Conservation (phyloP, 2,329 filamentous ascomycete genomes). For the Purpureocillium lavendulum region DNA sequence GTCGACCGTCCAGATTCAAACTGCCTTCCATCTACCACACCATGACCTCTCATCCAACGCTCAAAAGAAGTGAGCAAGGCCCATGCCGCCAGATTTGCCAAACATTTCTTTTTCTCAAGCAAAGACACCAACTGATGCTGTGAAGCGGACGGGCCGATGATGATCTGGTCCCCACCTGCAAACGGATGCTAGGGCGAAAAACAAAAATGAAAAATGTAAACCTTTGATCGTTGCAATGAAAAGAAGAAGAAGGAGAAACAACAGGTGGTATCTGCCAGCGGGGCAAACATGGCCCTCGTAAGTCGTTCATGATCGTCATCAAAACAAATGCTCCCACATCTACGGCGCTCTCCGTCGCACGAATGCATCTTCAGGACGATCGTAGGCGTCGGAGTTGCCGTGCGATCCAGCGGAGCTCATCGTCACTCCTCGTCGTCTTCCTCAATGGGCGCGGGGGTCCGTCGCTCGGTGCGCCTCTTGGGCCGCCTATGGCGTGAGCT, state of each 20-base stretch:
- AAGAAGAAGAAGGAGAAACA: constrained; percentile 7
- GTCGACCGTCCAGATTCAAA: too few relatives aligned
- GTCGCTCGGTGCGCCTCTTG: constrained; percentile 59
- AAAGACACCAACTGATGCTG: too few relatives aligned
- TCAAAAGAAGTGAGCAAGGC: too few relatives aligned
- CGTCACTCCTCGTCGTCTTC: constrained; percentile 59
- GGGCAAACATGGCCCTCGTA: constrained; percentile 4
- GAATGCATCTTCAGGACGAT: background rate
- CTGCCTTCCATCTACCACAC: too few relatives aligned
- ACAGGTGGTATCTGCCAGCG: constrained; percentile 18
- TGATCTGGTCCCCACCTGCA: too few relatives aligned
- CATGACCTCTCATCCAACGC: too few relatives aligned
- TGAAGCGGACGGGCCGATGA: too few relatives aligned
- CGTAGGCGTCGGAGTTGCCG: background rate
- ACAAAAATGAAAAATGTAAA: too few relatives aligned
- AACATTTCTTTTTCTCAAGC: too few relatives aligned
- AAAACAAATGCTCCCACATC: constrained; percentile 7
- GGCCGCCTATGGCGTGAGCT: constrained; percentile 59
- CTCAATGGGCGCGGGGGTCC: constrained; percentile 65
- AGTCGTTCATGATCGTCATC: constrained; percentile 6
- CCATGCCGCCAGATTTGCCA: too few relatives aligned
- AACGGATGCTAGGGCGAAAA: background rate
- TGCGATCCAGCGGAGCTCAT: background rate
- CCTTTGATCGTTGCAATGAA: too few relatives aligned
- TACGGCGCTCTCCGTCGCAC: background rate